phyloP scores from a whole-genome alignment of 192 early-diverging fungal genomes.

The Allomyces macrogynus region DNA sequence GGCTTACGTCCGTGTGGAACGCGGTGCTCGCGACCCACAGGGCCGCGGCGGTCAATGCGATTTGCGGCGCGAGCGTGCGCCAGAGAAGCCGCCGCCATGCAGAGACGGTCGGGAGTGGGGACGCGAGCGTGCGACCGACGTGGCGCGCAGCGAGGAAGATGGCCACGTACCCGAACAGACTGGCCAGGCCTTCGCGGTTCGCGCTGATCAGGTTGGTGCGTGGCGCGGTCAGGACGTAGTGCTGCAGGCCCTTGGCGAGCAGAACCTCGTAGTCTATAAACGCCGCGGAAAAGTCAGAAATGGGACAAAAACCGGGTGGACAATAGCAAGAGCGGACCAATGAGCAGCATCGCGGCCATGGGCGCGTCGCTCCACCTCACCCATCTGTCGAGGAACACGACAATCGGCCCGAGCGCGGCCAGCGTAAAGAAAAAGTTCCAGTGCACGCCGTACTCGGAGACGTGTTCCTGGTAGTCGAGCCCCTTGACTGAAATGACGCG shows the following conservation, averaged over 20 bases:
- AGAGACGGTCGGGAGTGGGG: conserved; percentile 17
- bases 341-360: conserved; percentile 31
- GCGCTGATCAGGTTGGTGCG: conserved; percentile 49
- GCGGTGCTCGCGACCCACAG: conserved; percentile 41
- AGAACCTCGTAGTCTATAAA: too few relatives aligned
- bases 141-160: conserved; percentile 63
- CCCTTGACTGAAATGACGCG: conserved; percentile 49
- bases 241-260: background rate
- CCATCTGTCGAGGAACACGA: conserved; percentile 24
- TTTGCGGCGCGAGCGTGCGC: conserved; percentile 18
- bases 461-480: conserved; percentile 85
- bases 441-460: conserved; percentile 84
- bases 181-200: conserved; percentile 81
- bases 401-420: conserved; percentile 63
- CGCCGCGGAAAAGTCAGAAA: background rate
- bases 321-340: conserved; percentile 21
- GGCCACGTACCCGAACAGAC: conserved; percentile 61
- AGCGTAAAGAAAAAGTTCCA: conserved; percentile 99
- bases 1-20: conserved; percentile 22
- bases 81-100: conserved; percentile 22
- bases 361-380: conserved; percentile 16
- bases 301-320: conserved; percentile 7
- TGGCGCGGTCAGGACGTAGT: conserved; percentile 55
- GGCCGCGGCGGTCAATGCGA: conserved; percentile 8
- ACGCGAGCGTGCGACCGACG: conserved; percentile 40